Evolutionary conservation across 805 yeast species (phyloP), one percentile per base, ranked within the genome.

Genomic region (Starmerella cellae): DNA sequence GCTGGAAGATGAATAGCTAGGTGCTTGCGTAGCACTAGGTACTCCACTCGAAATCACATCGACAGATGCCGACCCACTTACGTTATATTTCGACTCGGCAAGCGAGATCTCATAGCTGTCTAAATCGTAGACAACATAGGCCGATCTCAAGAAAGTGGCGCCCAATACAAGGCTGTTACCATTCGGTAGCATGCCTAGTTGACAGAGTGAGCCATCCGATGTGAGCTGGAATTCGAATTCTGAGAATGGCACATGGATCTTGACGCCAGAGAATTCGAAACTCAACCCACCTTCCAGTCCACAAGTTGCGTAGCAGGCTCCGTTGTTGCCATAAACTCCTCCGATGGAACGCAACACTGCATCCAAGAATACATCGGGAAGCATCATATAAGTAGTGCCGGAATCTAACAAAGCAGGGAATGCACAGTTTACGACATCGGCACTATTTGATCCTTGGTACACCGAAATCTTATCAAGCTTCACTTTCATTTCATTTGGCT

Each of bases 111-210:
- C 66, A 37, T 57, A 58, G 51, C 69, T 69, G 20, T 77, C 82
- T 38, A 78, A 61, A 57, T 82, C 82, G 57, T 70, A 77, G 14
- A 77, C 83, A 22, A 72, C 69, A 55, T 80, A 82, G 3, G 77
- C 79, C 30, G 72, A 68, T 41, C 82, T 66, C 48, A 81, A 60
- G 55, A 80, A 71, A 36, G 71, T 69, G 55, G 78, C 85, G 10
- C 91, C 91, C 29, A 81, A 63, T 42, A 77, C 66, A 33, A 53
- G 33, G 61, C 57, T 18, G 50, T 35, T 23, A 52, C 60, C 24
- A 11, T 36, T 24, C 54, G 60, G 19, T 57, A 52, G n/a, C 17
- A 58, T 48, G 13, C 56, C 53, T 29, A 60, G 41, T 8, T 48
- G 42, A 32, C 58, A 55, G 22, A 44, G 46, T 16, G 44, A 29